phyloP scores from a whole-genome alignment of 257 asterid species.

The Phtheirospermum japonicum region DNA sequence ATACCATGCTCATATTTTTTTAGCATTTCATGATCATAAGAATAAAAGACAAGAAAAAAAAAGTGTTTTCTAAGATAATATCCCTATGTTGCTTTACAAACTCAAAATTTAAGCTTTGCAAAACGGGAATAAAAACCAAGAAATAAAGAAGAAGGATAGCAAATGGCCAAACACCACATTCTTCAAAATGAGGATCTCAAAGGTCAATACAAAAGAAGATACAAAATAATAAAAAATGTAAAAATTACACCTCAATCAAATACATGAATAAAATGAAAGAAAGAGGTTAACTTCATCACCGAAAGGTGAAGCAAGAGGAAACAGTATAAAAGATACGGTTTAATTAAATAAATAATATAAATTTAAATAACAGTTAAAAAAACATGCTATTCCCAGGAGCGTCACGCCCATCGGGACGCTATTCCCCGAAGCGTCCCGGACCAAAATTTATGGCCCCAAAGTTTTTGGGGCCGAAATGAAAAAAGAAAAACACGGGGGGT shows the following conservation, averaged over 20 bases:
- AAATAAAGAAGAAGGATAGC: constrained; percentile 17
- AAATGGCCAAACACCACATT: constrained; percentile 27
- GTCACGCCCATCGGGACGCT: no score
- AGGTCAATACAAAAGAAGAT: not conserved
- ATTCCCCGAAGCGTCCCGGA: no score
- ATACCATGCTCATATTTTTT: no score
- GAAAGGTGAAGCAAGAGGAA: constrained; percentile 45
- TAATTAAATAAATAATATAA: no score
- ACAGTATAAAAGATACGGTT: constrained; percentile 25
- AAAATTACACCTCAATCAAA: not conserved
- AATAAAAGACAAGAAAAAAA: not conserved
- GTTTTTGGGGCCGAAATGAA: no score
- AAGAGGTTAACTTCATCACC: constrained; percentile 52
- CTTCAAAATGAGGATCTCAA: constrained; percentile 16
- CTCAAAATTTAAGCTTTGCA: constrained; percentile 31
- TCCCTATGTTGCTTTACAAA: constrained; percentile 21
- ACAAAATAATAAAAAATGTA: not conserved
- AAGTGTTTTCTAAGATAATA: constrained; percentile 3
- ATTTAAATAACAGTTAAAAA: no score
- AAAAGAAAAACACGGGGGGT: no score
- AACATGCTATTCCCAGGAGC: no score
- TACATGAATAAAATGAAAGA: no score
- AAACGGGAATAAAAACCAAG: constrained; percentile 21
- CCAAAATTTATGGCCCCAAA: no score
- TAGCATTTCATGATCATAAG: no score